These are phyloP conservation scores for Obba rivulosa DNA, from an alignment of 768 basidiomycete genomes.

Conservation along the genomic window DNA sequence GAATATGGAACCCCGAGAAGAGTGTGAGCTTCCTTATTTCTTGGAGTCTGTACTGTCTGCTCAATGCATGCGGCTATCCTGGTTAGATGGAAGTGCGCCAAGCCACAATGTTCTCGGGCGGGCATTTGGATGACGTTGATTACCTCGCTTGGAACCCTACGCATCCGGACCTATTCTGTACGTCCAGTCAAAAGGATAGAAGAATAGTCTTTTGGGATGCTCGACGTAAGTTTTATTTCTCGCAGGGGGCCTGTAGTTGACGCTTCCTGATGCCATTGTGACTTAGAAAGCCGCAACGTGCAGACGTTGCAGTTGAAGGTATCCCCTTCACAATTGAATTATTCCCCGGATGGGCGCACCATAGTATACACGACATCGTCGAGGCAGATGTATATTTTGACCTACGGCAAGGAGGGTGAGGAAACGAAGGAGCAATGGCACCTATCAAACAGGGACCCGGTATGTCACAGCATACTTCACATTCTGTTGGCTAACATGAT, in stretches of 20 bases:
- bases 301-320: slow-evolving; percentile 55
- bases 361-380: slow-evolving; percentile 58
- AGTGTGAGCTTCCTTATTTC: slow-evolving; percentile 37
- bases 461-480: neutral
- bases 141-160: slow-evolving; percentile 82
- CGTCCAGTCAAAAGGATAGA: slow-evolving; percentile 72
- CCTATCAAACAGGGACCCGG: slow-evolving; percentile 26
- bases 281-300: slow-evolving; percentile 60
- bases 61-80: neutral
- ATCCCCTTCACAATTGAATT: slow-evolving; percentile 60
- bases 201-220: slow-evolving; percentile 82
- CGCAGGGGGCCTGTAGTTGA: neutral
- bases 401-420: slow-evolving; percentile 46
- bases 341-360: slow-evolving; percentile 66
- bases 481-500: neutral
- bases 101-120: slow-evolving; percentile 61
- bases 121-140: slow-evolving; percentile 76
- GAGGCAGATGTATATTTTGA: slow-evolving; percentile 58
- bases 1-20: slow-evolving; percentile 78
- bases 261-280: neutral
- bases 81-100: slow-evolving; percentile 65
- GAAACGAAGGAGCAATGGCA: slow-evolving; percentile 51
- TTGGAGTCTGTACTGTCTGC: neutral
- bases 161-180: slow-evolving; percentile 78
- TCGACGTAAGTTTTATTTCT: slow-evolving; percentile 47